Evolutionary conservation across 1,284 basidiomycete species (phyloP).

Genomic region (Cryptococcus amylolentus): DNA sequence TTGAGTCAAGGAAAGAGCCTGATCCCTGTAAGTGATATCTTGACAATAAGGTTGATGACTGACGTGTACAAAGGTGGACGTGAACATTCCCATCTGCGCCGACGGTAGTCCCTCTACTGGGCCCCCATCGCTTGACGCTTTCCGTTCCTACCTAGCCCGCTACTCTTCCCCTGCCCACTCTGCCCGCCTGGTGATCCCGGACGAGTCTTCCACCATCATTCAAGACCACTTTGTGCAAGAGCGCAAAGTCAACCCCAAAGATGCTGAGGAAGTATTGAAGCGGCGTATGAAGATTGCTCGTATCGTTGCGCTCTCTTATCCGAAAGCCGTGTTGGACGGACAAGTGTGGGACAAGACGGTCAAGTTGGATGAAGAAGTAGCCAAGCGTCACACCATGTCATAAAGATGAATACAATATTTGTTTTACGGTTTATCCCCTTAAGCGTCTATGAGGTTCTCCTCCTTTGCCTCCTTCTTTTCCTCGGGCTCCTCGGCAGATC

Average conservation of each 20-base stretch:
- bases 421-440: constrained; percentile 5
- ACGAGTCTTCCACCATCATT: constrained; percentile 32
- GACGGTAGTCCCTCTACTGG: not conserved
- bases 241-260: constrained; percentile 22
- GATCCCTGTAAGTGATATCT: constrained; percentile 31
- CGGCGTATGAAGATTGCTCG: constrained; percentile 46
- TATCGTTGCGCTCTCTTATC: constrained; percentile 37
- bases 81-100: constrained; percentile 24
- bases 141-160: constrained; percentile 28
- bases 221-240: constrained; percentile 42
- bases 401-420: constrained; percentile 3
- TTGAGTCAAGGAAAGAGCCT: constrained; percentile 44
- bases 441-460: constrained; percentile 33
- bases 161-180: constrained; percentile 19
- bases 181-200: constrained; percentile 33
- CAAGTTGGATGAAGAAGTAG: constrained; percentile 28
- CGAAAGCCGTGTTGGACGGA: constrained; percentile 21
- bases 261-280: constrained; percentile 32
- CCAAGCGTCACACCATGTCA: constrained; percentile 5
- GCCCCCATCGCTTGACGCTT: constrained; percentile 14
- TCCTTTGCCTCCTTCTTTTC: constrained; percentile 53
- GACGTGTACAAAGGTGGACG: constrained; percentile 23
- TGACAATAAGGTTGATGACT: not conserved
- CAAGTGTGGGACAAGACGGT: constrained; percentile 36
- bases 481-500: constrained; percentile 6